A percentile compares a stretch with the other conserved stretches of the same genome.
phyloP scores from a whole-genome alignment of 2,329 filamentous ascomycete genomes.

The Alternaria burnsii region DNA sequence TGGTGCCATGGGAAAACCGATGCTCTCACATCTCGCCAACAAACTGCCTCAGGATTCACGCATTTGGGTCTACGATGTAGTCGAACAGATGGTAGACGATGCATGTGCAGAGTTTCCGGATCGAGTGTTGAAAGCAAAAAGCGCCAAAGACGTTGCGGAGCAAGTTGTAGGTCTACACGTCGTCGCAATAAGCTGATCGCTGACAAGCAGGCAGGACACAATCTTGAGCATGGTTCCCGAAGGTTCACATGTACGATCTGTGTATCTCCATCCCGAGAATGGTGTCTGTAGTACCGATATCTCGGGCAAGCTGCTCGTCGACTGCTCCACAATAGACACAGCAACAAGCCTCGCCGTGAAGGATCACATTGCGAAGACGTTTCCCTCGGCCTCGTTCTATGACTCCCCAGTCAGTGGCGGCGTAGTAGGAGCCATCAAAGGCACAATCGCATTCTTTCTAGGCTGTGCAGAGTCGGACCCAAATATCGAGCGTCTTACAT shows the following conservation, averaged over 20 bases:
- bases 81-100: conserved; percentile 54
- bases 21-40: conserved; percentile 60
- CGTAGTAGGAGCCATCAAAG: conserved; percentile 61
- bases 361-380: conserved; percentile 48
- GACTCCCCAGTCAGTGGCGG: conserved; percentile 64
- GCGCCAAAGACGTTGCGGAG: conserved; percentile 60
- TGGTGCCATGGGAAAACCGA: conserved; percentile 65
- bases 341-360: conserved; percentile 59
- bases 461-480: conserved; percentile 58
- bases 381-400: conserved; percentile 58
- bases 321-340: conserved; percentile 66
- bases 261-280: conserved; percentile 58
- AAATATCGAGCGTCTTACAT: conserved; percentile 55
- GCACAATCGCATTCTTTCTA: conserved; percentile 65
- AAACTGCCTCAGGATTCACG: conserved; percentile 55
- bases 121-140: conserved; percentile 52
- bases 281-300: conserved; percentile 56
- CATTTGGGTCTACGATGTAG: conserved; percentile 61
- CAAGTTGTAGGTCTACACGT: conserved; percentile 53
- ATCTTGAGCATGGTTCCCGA: conserved; percentile 65
- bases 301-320: conserved; percentile 59
- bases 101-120: conserved; percentile 53
- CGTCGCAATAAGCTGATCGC: not conserved
- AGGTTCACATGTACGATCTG: conserved; percentile 60
- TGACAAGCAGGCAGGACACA: conserved; percentile 51